Base-by-base conservation (phyloP, 129 eudicot species). In the Helichrysum umbraculigerum region DNA sequence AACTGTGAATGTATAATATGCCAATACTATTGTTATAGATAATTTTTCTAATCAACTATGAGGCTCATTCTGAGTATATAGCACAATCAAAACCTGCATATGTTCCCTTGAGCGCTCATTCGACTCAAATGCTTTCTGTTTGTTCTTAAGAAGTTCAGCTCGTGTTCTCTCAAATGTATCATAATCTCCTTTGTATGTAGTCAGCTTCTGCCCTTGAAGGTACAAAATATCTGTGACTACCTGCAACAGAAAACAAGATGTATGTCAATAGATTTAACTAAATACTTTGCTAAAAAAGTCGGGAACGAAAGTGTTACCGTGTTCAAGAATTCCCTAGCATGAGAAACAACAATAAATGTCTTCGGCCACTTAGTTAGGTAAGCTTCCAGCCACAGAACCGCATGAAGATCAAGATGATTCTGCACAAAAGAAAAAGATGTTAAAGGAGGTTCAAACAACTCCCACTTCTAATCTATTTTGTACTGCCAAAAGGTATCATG, bases 361-460 rank as follows among this genome's bases (percentile, higher is more conserved):
- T 94, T 94, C 35, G 99, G 99, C 99, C 99, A 94, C 84, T 94
- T 94, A 84, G 87, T 85, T 72, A 94, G 74, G 88, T 94, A 94
- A 44, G 93, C 61, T 85, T 94, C 99, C 82, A 94, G 82, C 99
- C 99, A 94, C 68, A 94, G 77, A 39, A 94, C 99, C 59, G 98
- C 98, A 80, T 94, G 98, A 56, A 94, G 93, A 85, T 94, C 98
- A 77, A 94, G 97, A 86, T 94, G 98, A 82, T 94, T 94, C 98
- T 94, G 92, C 30, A 68, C 29, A 64, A 73, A 29, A 51, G 22
- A 10, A 32, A 50, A 14, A n/a, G 7, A 25, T 6, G 33, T 61
- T 41, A 41, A 35, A 59, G 54, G 22, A 72, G 57, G 57, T 73
- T 58, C 35, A 56, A 76, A 32, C 5, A 60, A 0, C 29, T 77